Evolutionary conservation across 1,284 basidiomycete genomes (phyloP).

Genomic region (Sporisorium iseilematis-ciliati): DNA sequence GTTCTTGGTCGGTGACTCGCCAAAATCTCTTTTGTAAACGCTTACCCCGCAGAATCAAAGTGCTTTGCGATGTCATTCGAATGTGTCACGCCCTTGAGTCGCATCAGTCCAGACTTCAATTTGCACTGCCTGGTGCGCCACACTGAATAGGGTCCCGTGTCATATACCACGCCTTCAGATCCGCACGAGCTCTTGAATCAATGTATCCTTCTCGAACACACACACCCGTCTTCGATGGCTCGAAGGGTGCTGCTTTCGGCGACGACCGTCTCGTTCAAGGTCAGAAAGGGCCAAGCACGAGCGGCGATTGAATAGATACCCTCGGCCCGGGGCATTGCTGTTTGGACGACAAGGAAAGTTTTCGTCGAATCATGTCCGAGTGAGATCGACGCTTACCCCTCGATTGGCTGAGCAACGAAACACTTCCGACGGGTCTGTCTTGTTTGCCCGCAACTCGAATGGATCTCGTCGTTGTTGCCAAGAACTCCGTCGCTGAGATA

Average conservation of each 20-base stretch:
- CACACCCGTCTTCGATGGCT: no score
- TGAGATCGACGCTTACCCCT: not conserved
- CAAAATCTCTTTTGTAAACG: not conserved
- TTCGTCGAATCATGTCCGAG: not conserved
- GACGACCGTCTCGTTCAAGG: not conserved
- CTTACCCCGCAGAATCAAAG: slow-evolving; percentile 18
- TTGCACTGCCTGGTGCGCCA: not conserved
- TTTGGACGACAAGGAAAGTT: not conserved
- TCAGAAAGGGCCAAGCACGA: not conserved
- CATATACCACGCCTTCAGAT: no score
- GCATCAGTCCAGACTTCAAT: no score
- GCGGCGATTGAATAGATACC: not conserved
- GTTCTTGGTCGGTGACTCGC: slow-evolving; percentile 2
- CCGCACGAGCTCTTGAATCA: no score
- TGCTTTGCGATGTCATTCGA: slow-evolving; percentile 3
- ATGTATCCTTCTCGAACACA: no score
- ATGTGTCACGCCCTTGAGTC: slow-evolving; percentile 5
- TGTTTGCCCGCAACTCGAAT: no score
- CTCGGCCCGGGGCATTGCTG: not conserved
- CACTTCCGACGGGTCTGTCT: not conserved
- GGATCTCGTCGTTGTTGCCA: slow-evolving; percentile 1
- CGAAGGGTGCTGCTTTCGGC: not conserved
- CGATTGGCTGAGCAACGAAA: no score
- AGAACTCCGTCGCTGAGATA: slow-evolving; percentile 7
- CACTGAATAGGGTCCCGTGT: no score